Base-by-base conservation (phyloP, 495 filamentous ascomycete species). In the Penicillium angulare region DNA sequence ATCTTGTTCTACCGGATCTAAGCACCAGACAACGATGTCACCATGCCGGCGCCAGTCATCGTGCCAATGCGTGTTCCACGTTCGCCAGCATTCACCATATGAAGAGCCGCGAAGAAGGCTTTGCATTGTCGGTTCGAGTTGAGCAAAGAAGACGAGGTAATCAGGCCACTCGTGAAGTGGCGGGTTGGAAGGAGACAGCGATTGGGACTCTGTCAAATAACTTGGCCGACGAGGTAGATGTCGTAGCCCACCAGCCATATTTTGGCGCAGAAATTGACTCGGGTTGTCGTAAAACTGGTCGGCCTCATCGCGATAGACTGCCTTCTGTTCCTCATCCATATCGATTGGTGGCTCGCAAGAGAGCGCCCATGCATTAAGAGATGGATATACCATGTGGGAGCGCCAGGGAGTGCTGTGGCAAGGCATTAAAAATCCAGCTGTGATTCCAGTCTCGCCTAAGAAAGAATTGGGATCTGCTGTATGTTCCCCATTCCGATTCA, bases 381-480 rank as follows among this genome's bases (percentile, higher is more conserved):
- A 69, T 1, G 89, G 80, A 58, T 89, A 79, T 32, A 92, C 76
- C 26, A 97, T 78, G 61, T 92, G 89, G 5, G 86, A 88, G 49
- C 90, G 87, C 95, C 93, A 98, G n/a, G 93, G 92, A 7, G 92
- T 97, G 56, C 87, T 88, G 74, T 98, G 95, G 69, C 93, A 98
- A 13, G 95, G 93, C 79, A 93, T 96, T n/a, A 98, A 78, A 69
- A 97, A 97, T 3, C 86, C 89, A 6, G 83, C 86, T 31, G 89
- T 90, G 23, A 86, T 83, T 24, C 62, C 64, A 1, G 52, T 16
- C 7, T 41, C 22, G 6, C 6, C 26, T 39, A 15, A 23, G 24
- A 21, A 22, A n/a, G 50, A 10, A 5, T 29, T 27, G 12, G 17
- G 33, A 15, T 5, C 4, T 12, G n/a, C 16, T 16, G 22, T 26